Evolutionary conservation across 2,329 filamentous ascomycete species (phyloP).

Genomic region (Stagonosporopsis chrysanthemi): DNA sequence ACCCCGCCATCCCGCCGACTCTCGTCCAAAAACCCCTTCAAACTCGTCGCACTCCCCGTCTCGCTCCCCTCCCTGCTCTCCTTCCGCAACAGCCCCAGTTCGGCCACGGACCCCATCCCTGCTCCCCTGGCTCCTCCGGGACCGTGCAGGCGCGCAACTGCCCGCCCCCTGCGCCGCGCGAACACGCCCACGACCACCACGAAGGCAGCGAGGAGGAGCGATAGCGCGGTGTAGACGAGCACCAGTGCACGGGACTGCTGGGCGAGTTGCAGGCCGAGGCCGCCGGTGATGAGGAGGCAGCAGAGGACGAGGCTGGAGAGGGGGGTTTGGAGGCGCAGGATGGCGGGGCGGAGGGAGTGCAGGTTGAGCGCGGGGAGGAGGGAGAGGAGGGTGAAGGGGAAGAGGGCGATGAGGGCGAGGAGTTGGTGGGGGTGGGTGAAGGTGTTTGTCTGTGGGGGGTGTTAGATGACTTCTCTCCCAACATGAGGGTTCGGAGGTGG

Average conservation of each 20-base stretch:
- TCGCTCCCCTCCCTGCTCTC: constrained; percentile 20
- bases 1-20: constrained; percentile 18
- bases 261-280: constrained; percentile 43
- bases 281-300: constrained; percentile 43
- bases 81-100: constrained; percentile 25
- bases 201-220: constrained; percentile 18
- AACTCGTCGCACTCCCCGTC: constrained; percentile 18
- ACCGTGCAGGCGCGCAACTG: no score
- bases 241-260: constrained; percentile 33
- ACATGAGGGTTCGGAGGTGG: not conserved
- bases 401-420: constrained; percentile 59
- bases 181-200: constrained; percentile 33
- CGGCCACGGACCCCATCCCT: constrained; percentile 29
- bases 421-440: constrained; percentile 58
- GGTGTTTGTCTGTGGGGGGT: constrained; percentile 46
- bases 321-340: constrained; percentile 48
- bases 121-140: no score
- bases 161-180: constrained; percentile 21
- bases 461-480: constrained; percentile 3
- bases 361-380: constrained; percentile 28
- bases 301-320: constrained; percentile 53
- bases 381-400: constrained; percentile 38
- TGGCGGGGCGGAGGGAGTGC: constrained; percentile 45
- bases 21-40: constrained; percentile 17
- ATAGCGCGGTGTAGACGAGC: constrained; percentile 34